Conservation (phyloP, 768 basidiomycete species). For the Psilocybe azurescens region DNA sequence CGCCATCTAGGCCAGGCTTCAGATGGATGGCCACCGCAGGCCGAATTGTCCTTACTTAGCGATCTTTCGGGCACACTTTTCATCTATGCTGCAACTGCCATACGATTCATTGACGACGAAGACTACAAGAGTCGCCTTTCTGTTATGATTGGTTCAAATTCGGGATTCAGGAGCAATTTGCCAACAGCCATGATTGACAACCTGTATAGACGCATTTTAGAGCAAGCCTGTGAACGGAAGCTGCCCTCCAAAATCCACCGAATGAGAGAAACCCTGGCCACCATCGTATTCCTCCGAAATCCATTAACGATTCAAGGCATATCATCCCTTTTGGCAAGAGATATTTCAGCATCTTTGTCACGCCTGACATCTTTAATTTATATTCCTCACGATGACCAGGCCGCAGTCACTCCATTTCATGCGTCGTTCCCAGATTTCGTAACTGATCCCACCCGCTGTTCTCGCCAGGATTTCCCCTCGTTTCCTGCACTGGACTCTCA, state of each 20-base stretch:
- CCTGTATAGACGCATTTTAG: slow-evolving; percentile 3
- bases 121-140: slow-evolving; percentile 5
- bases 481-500: slow-evolving; percentile 9
- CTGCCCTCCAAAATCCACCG: not conserved
- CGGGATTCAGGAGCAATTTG: not conserved
- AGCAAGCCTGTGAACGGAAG: not conserved
- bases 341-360: not conserved
- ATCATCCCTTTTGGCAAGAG: not conserved
- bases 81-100: slow-evolving; percentile 20
- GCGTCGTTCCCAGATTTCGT: slow-evolving; percentile 18
- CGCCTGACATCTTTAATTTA: slow-evolving; percentile 4
- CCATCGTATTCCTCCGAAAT: slow-evolving; percentile 14
- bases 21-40: slow-evolving; percentile 1
- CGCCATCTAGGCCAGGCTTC: no score
- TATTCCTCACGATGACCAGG: not conserved
- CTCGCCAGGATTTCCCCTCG: slow-evolving; percentile 2
- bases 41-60: slow-evolving; percentile 1
- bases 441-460: not conserved
- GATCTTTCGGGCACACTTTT: slow-evolving; percentile 16
- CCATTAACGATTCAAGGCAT: slow-evolving; percentile 16
- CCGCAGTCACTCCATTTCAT: slow-evolving; percentile 14
- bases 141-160: not conserved
- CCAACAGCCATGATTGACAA: not conserved
- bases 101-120: slow-evolving; percentile 13
- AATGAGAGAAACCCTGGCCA: not conserved